Percentiles rank a stretch among this genome's conserved stretches.
These are phyloP conservation scores for Jatropha multifida DNA, from an alignment of 441 rosid species.

Conservation along the genomic window DNA sequence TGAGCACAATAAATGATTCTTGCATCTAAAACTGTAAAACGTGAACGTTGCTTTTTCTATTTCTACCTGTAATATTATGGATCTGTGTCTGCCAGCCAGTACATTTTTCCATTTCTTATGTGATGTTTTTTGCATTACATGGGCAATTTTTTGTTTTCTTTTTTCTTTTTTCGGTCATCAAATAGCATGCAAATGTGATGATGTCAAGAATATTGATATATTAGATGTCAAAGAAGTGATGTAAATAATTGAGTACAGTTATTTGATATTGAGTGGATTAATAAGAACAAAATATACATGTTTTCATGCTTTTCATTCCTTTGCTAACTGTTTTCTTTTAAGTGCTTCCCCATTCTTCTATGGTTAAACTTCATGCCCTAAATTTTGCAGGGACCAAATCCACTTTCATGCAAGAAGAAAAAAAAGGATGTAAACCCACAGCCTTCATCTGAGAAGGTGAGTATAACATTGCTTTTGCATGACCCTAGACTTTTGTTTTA, in stretches of 20 bases:
- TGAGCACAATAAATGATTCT: neutral
- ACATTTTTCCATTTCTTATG: neutral
- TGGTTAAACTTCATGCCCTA: constrained; percentile 11
- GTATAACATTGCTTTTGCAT: neutral
- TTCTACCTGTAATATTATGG: neutral
- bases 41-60: neutral
- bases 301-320: neutral
- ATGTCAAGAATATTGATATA: no score
- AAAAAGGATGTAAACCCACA: constrained; percentile 37
- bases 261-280: neutral
- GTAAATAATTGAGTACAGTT: neutral
- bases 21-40: neutral
- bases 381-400: constrained; percentile 75
- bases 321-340: neutral
- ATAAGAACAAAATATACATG: neutral
- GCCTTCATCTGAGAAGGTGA: constrained; percentile 40
- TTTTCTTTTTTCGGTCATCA: no score
- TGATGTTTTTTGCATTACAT: neutral
- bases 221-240: neutral
- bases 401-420: constrained; percentile 78
- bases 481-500: neutral
- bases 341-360: neutral
- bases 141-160: no score
- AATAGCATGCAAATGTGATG: no score
- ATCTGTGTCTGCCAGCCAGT: neutral